phyloP scores from a whole-genome alignment of 1,139 yeast genomes.

The Kodamaea ohmeri region DNA sequence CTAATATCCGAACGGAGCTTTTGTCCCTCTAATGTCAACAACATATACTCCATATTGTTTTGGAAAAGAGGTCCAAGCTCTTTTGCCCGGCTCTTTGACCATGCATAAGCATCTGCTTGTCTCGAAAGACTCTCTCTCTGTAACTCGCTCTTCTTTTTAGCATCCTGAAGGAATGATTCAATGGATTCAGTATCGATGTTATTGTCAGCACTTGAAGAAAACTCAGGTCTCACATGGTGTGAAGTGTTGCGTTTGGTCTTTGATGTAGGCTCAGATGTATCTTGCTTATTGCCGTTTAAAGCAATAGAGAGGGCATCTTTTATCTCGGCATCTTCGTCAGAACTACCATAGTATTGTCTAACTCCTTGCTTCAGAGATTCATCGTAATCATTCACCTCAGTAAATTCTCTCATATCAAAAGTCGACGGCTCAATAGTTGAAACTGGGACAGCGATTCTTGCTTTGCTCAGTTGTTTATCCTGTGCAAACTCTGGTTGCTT shows the following conservation, averaged over 20 bases:
- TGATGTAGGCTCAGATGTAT: background rate
- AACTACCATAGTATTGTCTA: background rate
- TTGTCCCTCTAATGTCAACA: conserved; percentile 46
- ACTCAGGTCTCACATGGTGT: conserved; percentile 6
- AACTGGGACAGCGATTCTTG: conserved; percentile 12
- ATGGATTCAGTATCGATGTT: conserved; percentile 21
- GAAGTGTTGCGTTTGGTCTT: conserved; percentile 1
- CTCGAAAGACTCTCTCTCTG: conserved; percentile 47
- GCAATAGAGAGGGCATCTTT: conserved; percentile 26
- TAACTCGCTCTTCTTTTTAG: conserved; percentile 35
- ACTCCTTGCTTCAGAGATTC: background rate
- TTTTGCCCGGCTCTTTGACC: conserved; percentile 36
- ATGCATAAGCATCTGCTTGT: conserved; percentile 52
- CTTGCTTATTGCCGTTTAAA: conserved; percentile 14
- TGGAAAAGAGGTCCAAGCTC: conserved; percentile 11
- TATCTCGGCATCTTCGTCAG: conserved; percentile 17
- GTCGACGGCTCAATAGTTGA: conserved; percentile 8
- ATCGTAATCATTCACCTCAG: conserved; percentile 3
- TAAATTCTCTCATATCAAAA: conserved; percentile 27
- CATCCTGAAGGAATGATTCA: conserved; percentile 42
- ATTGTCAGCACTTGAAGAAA: background rate
- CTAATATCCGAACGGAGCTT: conserved; percentile 35
- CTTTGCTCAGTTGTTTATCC: background rate
- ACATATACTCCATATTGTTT: conserved; percentile 42
- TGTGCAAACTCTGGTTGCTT: background rate